Evolutionary conservation across 495 filamentous ascomycete species (phyloP).

Genomic region (Penicillium steckii): DNA sequence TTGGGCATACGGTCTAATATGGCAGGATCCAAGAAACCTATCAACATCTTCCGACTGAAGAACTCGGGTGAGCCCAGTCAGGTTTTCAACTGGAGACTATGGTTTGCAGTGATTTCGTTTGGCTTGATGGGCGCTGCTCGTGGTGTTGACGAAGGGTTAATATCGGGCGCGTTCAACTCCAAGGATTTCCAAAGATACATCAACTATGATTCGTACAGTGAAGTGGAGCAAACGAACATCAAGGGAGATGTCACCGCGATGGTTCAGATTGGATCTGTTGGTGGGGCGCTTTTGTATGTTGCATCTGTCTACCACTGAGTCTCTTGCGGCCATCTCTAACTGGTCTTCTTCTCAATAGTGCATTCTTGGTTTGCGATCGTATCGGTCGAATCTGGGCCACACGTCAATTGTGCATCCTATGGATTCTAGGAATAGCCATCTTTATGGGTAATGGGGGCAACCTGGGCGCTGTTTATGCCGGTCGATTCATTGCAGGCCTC

Average conservation of each 20-base stretch:
- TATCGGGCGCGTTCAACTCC: constrained; percentile 60
- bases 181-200: constrained; percentile 57
- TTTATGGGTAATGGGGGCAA: constrained; percentile 61
- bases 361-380: constrained; percentile 62
- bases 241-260: constrained; percentile 67
- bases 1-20: constrained; percentile 34
- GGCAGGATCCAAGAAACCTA: constrained; percentile 58
- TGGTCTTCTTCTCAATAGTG: constrained; percentile 24
- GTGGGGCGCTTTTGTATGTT: constrained; percentile 55
- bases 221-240: constrained; percentile 53
- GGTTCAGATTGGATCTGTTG: constrained; percentile 68
- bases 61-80: constrained; percentile 51
- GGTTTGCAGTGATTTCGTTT: constrained; percentile 62
- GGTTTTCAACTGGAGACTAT: constrained; percentile 60
- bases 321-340: neutral
- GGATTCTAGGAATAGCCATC: constrained; percentile 64
- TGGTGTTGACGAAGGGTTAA: constrained; percentile 65
- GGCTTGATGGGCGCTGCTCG: constrained; percentile 64
- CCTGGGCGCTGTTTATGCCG: constrained; percentile 60
- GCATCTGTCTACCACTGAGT: neutral
- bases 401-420: constrained; percentile 58
- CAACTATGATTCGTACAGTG: constrained; percentile 49
- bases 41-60: constrained; percentile 61
- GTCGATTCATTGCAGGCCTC: constrained; percentile 63
- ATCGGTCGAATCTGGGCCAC: constrained; percentile 68